Evolutionary conservation across 2,329 filamentous ascomycete species (phyloP).

Genomic region (Chaetomiaceae sp.): DNA sequence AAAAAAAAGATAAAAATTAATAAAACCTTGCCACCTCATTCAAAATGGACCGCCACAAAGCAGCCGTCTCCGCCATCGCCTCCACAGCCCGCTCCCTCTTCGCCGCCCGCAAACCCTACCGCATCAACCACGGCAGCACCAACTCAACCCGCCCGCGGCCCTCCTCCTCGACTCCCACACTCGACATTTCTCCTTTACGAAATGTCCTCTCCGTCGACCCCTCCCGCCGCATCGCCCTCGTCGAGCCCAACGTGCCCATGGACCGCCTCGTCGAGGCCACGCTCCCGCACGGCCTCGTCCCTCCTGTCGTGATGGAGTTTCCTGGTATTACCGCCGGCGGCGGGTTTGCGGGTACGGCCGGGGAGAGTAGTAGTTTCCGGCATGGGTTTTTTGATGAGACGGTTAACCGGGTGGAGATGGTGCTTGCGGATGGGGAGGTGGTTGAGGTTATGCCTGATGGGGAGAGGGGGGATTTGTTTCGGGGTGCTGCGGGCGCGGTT

Average conservation of each 20-base stretch:
- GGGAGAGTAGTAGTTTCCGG: constrained; percentile 65
- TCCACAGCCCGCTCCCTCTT: constrained; percentile 46
- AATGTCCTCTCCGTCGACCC: constrained; percentile 62
- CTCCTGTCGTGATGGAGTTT: constrained; percentile 72
- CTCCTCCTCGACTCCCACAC: constrained; percentile 35
- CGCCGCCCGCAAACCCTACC: constrained; percentile 54
- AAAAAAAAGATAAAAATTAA: neutral
- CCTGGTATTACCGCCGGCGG: constrained; percentile 71
- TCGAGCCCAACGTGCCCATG: constrained; percentile 75
- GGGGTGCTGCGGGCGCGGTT: constrained; percentile 61
- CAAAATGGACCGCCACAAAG: constrained; percentile 43
- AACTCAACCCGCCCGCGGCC: constrained; percentile 63
- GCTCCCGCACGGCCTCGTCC: constrained; percentile 60
- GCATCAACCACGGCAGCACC: constrained; percentile 73
- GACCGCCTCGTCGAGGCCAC: constrained; percentile 64
- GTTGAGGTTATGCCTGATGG: constrained; percentile 43
- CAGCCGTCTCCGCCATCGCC: constrained; percentile 46
- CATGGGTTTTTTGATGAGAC: constrained; percentile 69
- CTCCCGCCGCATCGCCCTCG: constrained; percentile 53
- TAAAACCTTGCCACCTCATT: neutral
- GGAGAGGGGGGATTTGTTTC: constrained; percentile 50
- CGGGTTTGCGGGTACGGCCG: constrained; percentile 65
- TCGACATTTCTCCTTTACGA: constrained; percentile 62
- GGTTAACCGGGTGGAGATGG: constrained; percentile 61
- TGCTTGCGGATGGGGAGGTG: constrained; percentile 62